Conservation (phyloP, 768 basidiomycete genomes). For the Suillus luteus region DNA sequence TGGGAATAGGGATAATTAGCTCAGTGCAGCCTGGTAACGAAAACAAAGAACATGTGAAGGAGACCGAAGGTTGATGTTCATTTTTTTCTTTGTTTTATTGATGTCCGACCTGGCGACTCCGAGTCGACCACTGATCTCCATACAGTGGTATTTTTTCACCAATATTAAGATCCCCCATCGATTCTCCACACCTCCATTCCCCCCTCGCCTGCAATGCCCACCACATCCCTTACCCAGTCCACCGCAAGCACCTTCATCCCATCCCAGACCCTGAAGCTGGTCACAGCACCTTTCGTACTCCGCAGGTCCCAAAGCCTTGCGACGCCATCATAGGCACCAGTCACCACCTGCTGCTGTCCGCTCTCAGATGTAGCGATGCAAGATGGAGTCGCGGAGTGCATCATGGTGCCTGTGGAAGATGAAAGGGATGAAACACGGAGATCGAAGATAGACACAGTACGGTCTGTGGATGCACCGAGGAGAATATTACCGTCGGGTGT, state of each 20-base stretch:
- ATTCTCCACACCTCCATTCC: conserved; percentile 68
- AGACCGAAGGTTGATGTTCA: neutral
- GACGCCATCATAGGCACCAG: conserved; percentile 77
- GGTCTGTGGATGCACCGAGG: conserved; percentile 74
- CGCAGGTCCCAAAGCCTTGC: conserved; percentile 81
- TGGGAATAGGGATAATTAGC: neutral
- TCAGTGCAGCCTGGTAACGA: neutral
- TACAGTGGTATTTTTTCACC: conserved; percentile 1
- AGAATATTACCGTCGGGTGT: conserved; percentile 37
- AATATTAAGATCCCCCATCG: conserved; percentile 30
- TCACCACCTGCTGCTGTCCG: conserved; percentile 56
- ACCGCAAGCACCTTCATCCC: conserved; percentile 61
- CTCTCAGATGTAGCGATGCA: conserved; percentile 40
- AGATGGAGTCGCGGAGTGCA: conserved; percentile 69
- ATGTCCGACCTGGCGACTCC: neutral
- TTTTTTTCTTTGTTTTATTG: neutral
- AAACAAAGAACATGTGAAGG: neutral
- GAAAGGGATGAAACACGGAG: conserved; percentile 47
- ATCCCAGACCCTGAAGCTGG: conserved; percentile 64
- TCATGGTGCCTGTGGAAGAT: conserved; percentile 45
- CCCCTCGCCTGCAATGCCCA: conserved; percentile 64
- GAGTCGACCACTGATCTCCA: conserved; percentile 1
- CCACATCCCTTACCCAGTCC: conserved; percentile 58
- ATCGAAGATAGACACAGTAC: conserved; percentile 73
- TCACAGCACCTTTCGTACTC: conserved; percentile 65